Base-by-base conservation (phyloP, 768 basidiomycete species). In the Mycena haematopus region DNA sequence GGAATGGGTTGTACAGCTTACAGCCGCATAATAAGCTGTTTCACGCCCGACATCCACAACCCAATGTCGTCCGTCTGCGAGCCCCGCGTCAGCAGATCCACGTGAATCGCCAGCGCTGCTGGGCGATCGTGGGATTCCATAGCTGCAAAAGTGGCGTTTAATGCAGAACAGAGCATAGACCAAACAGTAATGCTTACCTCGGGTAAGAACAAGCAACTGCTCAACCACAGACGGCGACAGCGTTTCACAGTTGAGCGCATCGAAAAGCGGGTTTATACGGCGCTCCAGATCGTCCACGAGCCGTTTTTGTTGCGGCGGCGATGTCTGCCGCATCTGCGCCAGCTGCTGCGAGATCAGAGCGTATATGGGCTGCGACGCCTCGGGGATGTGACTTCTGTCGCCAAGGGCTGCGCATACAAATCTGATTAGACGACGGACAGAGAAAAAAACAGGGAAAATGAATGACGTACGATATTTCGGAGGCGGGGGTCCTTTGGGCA, bases 351-450 rank as follows among this genome's bases (percentile, higher is more conserved):
- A 80, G 40, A 97, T 78, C 19, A 90, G 79, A 53, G 86, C 80
- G 65, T 82, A 95, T 52, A 91, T 86, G 0, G 90, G 87, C 59
- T 80, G 74, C 22, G 84, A 81, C 49, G 81, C 77, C 10, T 89
- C 86, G 1, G 95, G 90, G 55, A 98, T 97, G 74, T 98, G 96
- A n/a, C 85, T 86, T 27, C 95, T 84, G 73, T 99, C 96, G 58
- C 96, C 96, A 54, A 88, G 82, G 45, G 96, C 95, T 96, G 72
- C 15, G 49, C 72, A 58, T 27, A 53, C 61, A 56, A 29, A 21
- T 27, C 24, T 69, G 33, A 72, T 11, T 22, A 58, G 27, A 36
- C 35, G 19, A 9, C 21, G 5, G 19, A 13, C 52, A 45, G 1
- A 42, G 3, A 14, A 29, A 21, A 19, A 10, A 51, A 9, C 27